phyloP scores from a whole-genome alignment of 2,329 filamentous ascomycete genomes.

The Scytalidium sp. region DNA sequence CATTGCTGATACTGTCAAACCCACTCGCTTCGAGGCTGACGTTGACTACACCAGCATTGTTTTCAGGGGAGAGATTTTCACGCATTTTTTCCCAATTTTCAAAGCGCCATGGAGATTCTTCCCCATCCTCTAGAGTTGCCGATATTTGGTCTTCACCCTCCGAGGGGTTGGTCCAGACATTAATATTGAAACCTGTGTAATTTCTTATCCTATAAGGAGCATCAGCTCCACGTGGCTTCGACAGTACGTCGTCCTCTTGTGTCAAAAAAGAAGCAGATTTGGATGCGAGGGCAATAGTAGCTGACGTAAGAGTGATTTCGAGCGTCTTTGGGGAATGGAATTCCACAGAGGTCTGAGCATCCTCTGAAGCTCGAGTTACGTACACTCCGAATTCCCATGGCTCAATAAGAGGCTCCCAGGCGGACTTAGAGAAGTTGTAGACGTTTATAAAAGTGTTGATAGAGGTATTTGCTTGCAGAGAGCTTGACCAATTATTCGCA shows the following conservation, averaged over 20 bases:
- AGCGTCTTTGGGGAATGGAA: conserved; percentile 85
- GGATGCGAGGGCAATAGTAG: conserved; percentile 87
- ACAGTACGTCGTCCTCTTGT: conserved; percentile 84
- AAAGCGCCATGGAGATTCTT: conserved; percentile 93
- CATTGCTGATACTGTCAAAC: conserved; percentile 85
- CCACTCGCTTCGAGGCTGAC: conserved; percentile 88
- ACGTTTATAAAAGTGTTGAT: conserved; percentile 94
- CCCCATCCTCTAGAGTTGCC: conserved; percentile 78
- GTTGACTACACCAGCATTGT: conserved; percentile 73
- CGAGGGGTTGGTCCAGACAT: conserved; percentile 74
- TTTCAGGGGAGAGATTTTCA: conserved; percentile 85
- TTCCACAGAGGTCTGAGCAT: conserved; percentile 64
- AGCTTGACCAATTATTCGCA: conserved; percentile 87
- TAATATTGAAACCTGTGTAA: conserved; percentile 88
- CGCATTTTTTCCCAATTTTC: conserved; percentile 96
- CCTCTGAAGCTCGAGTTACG: conserved; percentile 72
- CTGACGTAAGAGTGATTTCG: conserved; percentile 88
- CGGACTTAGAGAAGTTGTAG: conserved; percentile 98
- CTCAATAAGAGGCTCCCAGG: conserved; percentile 94
- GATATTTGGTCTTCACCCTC: conserved; percentile 67
- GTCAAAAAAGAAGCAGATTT: conserved; percentile 91
- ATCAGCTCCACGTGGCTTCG: conserved; percentile 87
- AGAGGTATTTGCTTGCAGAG: conserved; percentile 81
- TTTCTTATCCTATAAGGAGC: conserved; percentile 93
- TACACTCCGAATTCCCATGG: conserved; percentile 96